Evolutionary conservation across 495 filamentous ascomycete species (phyloP), one percentile per base, ranked within the genome.

Genomic region (Cryomyces antarcticus): DNA sequence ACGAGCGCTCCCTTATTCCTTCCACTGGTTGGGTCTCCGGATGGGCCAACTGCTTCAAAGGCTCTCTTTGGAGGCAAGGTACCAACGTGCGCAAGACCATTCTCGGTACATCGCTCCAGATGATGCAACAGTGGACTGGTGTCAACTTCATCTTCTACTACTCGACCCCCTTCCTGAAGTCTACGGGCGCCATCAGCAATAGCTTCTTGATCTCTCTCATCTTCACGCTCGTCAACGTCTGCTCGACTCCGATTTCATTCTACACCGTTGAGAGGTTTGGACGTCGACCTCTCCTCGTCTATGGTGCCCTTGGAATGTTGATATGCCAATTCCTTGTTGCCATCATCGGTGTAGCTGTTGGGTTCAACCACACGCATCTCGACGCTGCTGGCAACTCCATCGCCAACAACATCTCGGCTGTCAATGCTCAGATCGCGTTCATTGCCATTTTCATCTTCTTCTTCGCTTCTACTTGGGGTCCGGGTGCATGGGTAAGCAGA

Each of bases 61-160:
- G 76, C 41, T 72, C 61, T 37, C 64, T 85, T 57, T 71, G 56
- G 52, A 61, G 65, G 29, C 64, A 68, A 30, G 70, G 68, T 59
- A 24, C 17, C 17, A 80, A 79, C 59, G 31, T 82, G 31, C 78
- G 81, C 54, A 79, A 80, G 45, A 82, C 79, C 17, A 69, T 84
- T 46, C 68, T 86, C 37, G 82, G 82, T 55, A 78, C 73, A 37
- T 74, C 72, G 10, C 57, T 83, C 39, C 78, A 84, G 61, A 77
- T 78, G 69, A 74, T 80, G 65, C 78, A 82, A 61, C 78, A 85
- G 64, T 70, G 64, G 66, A 77, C 82, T 28, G 82, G 82, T 64
- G 76, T 92, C 62, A 89, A 92, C 69, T 88, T 89, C 66, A 77
- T 92, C 64, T 88, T 92, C 73, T 92, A 88, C 69, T 92, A 79